These are phyloP conservation scores for Aspergillus luchuensis DNA, from an alignment of 2,329 filamentous ascomycete species.

Conservation along the genomic window DNA sequence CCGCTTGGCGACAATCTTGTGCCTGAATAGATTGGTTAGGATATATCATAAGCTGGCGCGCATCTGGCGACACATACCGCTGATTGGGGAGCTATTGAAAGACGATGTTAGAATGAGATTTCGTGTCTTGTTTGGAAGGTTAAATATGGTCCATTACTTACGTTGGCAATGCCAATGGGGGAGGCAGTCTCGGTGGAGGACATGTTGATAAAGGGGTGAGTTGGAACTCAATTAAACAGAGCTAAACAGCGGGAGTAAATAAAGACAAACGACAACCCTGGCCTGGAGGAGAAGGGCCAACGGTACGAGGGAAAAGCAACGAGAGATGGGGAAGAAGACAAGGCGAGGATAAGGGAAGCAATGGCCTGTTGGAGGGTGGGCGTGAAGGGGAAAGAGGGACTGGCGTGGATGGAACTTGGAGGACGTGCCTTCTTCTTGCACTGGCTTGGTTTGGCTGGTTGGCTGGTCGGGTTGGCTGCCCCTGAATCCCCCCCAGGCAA, in stretches of 20 bases:
- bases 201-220: conserved; percentile 48
- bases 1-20: conserved; percentile 76
- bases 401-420: conserved; percentile 16
- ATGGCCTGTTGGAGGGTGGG: conserved; percentile 12
- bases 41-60: conserved; percentile 2
- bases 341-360: conserved; percentile 10
- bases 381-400: conserved; percentile 18
- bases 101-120: conserved; percentile 28
- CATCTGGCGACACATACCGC: conserved; percentile 54
- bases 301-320: conserved; percentile 10
- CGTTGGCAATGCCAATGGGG: conserved; percentile 74
- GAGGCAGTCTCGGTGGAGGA: conserved; percentile 62
- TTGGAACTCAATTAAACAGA: conserved; percentile 20
- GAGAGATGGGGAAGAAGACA: conserved; percentile 1
- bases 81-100: conserved; percentile 65
- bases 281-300: conserved; percentile 1
- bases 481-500: conserved; percentile 33
- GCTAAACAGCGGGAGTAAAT: conserved; percentile 21
- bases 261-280: conserved; percentile 14
- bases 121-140: not conserved
- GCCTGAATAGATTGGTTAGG: conserved; percentile 45
- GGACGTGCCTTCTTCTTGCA: conserved; percentile 22
- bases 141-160: conserved; percentile 45
- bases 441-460: conserved; percentile 19
- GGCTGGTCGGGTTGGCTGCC: conserved; percentile 25